Base-by-base conservation (phyloP, 371 early-diverging fungal species). In the Rhizopus arrhizus region DNA sequence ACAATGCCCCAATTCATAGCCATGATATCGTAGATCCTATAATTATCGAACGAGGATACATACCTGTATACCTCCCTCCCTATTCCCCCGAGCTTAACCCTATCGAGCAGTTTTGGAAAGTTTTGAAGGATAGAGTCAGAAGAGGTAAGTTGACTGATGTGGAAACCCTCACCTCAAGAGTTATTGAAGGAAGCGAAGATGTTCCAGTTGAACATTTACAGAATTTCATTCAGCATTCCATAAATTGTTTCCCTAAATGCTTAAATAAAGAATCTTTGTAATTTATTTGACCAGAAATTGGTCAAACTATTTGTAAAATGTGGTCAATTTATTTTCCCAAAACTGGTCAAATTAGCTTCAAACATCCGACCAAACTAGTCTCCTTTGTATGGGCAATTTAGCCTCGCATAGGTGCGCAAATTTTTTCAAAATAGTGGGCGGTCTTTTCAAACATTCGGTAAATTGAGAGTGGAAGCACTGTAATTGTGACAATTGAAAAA, bases 181-280 rank as follows among this genome's bases (percentile, higher is more conserved):
- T 40, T 35, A 47, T 49, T 61, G 55, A 61, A 61, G 50, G 40
- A n/a, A 55, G 56, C 16, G 49, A 61, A 48, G 45, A 61, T 28
- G 53, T 53, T 47, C 54, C 61, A 3, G 40, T 53, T 60, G 54
- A 47, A 46, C 46, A 60, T 47, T 61, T 54, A 40, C 55, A 61
- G 43, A 58, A 58, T 31, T 61, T 54, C 41, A 61, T 48, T 48
- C 38, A 61, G 33, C 61, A 61, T 54, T 54, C 47, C 29, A 49
- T 61, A 32, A 40, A 54, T 34, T 8, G 7, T 40, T 61, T 54
- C 15, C 32, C 54, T 53, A 47, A 61, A 61, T 53, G 53, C 54
- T 38, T 61, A 9, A 61, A 61, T 50, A 50, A 58, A 58, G 57
- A 57, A 47, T 2, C 57, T 36, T 28, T 57, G 22, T 22, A 22